phyloP scores from a whole-genome alignment of 2,329 filamentous ascomycete genomes.

The Fusarium redolens region DNA sequence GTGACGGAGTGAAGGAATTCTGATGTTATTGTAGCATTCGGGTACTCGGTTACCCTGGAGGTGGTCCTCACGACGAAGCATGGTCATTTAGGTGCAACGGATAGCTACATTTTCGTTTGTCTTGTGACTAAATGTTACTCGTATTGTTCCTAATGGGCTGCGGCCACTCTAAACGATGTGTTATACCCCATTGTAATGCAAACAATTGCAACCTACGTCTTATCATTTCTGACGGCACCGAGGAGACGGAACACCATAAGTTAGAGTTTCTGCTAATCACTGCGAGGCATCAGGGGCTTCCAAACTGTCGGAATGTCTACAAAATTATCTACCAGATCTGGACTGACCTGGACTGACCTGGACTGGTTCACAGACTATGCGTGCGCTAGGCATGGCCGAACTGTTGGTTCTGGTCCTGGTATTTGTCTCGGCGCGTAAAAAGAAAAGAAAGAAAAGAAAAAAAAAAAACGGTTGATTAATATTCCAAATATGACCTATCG shows the following conservation, averaged over 20 bases:
- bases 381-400: conserved; percentile 26
- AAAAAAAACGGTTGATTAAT: conserved; percentile 27
- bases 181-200: not conserved
- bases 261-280: not conserved
- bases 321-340: not conserved
- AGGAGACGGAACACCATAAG: not conserved
- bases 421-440: conserved; percentile 23
- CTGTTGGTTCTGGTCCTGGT: conserved; percentile 10
- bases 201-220: not conserved
- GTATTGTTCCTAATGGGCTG: not conserved
- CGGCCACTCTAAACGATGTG: not conserved
- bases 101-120: not conserved
- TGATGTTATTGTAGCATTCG: not conserved
- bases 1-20: not conserved
- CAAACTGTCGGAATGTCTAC: conserved; percentile 23
- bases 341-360: not conserved
- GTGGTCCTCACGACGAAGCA: not conserved
- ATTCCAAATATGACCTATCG: conserved; percentile 31
- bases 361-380: not conserved
- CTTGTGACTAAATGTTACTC: not conserved
- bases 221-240: conserved; percentile 2
- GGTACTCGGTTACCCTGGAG: conserved; percentile 1
- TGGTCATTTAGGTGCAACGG: not conserved
- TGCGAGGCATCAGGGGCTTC: conserved; percentile 8
- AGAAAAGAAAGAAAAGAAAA: conserved; percentile 14